phyloP scores from a whole-genome alignment of 2,329 filamentous ascomycete species.

The Plectosphaerella sp. region DNA sequence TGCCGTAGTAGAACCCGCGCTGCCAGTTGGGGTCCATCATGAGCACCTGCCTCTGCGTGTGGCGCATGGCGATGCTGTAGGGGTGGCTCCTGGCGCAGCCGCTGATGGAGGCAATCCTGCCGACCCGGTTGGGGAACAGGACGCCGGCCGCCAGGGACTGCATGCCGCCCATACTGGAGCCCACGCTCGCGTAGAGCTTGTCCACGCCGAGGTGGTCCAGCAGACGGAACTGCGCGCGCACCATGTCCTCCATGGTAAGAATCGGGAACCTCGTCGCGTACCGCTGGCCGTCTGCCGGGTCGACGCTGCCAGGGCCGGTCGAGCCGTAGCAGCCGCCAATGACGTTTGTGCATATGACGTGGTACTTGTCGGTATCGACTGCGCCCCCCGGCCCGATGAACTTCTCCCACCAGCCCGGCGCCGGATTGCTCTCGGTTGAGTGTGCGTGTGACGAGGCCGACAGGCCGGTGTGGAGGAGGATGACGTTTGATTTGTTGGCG shows the following conservation, averaged over 20 bases:
- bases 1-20: slow-evolving; percentile 87
- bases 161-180: slow-evolving; percentile 98
- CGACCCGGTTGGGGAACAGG: slow-evolving; percentile 77
- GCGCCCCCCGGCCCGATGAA: slow-evolving; percentile 88
- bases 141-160: slow-evolving; percentile 85
- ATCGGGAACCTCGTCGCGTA: slow-evolving; percentile 97
- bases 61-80: slow-evolving; percentile 97
- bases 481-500: slow-evolving; percentile 76
- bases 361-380: slow-evolving; percentile 87
- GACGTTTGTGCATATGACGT: slow-evolving; percentile 94
- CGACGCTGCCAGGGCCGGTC: slow-evolving; percentile 82
- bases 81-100: slow-evolving; percentile 93
- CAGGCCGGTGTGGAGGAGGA: slow-evolving; percentile 87
- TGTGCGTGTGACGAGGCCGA: slow-evolving; percentile 97
- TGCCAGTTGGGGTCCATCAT: slow-evolving; percentile 99
- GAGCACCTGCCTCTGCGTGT: slow-evolving; percentile 93
- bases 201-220: slow-evolving; percentile 73
- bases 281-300: slow-evolving; percentile 79
- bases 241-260: slow-evolving; percentile 95
- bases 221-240: slow-evolving; percentile 87
- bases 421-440: slow-evolving; percentile 80
- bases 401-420: slow-evolving; percentile 97
- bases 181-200: slow-evolving; percentile 85
- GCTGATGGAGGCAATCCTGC: slow-evolving; percentile 80
- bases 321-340: slow-evolving; percentile 94